phyloP scores from a whole-genome alignment of 768 basidiomycete genomes.

The Cubamyces lactineus region DNA sequence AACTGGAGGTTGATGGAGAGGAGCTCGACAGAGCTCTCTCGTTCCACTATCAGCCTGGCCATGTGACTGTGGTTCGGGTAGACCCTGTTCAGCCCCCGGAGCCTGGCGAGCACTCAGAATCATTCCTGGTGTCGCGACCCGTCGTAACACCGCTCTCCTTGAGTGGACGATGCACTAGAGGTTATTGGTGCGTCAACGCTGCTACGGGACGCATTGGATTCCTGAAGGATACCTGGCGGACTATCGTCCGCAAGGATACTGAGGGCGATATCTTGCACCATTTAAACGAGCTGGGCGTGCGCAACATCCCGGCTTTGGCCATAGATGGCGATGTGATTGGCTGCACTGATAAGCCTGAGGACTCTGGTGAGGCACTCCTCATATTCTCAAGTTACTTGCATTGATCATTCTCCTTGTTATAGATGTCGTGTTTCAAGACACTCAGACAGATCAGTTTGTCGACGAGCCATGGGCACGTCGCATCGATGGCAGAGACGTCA shows the following conservation, averaged over 20 bases:
- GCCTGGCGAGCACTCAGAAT: background rate
- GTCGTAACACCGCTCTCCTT: constrained; percentile 4
- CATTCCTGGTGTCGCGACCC: constrained; percentile 7
- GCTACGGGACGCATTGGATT: background rate
- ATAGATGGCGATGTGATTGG: constrained; percentile 8
- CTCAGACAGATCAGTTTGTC: background rate
- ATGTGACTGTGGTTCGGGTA: constrained; percentile 1
- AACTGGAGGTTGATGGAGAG: background rate
- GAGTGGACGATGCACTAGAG: constrained; percentile 10
- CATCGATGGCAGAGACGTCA: background rate
- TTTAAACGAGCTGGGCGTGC: constrained; percentile 3
- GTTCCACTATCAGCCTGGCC: constrained; percentile 9
- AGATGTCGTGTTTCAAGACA: background rate
- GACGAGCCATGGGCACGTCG: background rate
- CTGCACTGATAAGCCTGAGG: background rate
- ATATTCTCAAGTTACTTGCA: background rate
- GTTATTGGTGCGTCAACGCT: constrained; percentile 16
- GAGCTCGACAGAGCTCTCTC: constrained; percentile 1
- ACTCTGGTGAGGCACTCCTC: background rate
- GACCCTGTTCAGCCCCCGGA: background rate
- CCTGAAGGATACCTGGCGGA: constrained; percentile 21
- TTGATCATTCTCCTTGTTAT: too few species aligned
- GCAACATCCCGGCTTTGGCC: background rate
- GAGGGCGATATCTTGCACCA: constrained; percentile 8
- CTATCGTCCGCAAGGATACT: background rate